These are phyloP conservation scores for Samsoniella hepiali DNA, from an alignment of 2,329 filamentous ascomycete genomes.

Conservation along the genomic window DNA sequence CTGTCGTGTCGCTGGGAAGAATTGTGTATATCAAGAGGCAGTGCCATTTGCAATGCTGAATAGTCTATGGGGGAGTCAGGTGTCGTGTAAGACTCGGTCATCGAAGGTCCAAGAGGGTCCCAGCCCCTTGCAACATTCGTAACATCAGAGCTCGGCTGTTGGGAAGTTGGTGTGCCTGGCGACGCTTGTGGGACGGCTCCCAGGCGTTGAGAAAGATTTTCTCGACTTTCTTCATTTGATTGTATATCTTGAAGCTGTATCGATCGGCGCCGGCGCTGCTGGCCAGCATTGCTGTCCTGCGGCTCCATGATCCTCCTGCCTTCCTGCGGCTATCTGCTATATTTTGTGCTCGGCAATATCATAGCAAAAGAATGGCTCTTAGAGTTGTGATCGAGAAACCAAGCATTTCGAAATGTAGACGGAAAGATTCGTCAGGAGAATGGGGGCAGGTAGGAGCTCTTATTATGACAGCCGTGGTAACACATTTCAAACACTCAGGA, in stretches of 20 bases:
- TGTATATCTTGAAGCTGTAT: constrained; percentile 65
- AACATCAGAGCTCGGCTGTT: constrained; percentile 4
- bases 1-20: constrained; percentile 25
- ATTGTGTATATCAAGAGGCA: constrained; percentile 50
- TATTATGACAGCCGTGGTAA: background rate
- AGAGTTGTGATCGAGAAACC: background rate
- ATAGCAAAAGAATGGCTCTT: background rate
- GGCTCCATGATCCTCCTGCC: constrained; percentile 29
- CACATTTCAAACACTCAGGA: constrained; percentile 15
- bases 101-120: constrained; percentile 26
- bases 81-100: constrained; percentile 28
- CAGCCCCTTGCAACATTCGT: background rate
- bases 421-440: background rate
- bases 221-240: background rate
- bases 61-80: constrained; percentile 52
- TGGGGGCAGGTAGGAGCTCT: background rate
- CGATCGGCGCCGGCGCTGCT: constrained; percentile 39
- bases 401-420: background rate
- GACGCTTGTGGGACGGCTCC: background rate
- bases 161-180: background rate
- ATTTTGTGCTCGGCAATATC: background rate
- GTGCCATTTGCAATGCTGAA: constrained; percentile 51
- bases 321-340: background rate
- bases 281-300: constrained; percentile 27
- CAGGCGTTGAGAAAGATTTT: background rate